phyloP scores from a whole-genome alignment of 179 eudicot genomes.

The Silene coronaria region DNA sequence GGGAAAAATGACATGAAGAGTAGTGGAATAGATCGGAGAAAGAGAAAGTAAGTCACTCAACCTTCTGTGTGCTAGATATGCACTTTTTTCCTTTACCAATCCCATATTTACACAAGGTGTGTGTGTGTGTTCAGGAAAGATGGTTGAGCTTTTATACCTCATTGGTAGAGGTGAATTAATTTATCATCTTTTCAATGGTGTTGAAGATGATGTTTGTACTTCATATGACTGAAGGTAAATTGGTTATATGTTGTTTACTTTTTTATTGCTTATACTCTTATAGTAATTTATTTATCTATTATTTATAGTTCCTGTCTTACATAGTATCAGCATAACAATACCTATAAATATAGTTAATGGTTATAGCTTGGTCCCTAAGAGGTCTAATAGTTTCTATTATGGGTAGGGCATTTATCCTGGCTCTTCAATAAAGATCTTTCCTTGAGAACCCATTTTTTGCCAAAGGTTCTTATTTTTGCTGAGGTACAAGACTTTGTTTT shows the following conservation, averaged over 20 bases:
- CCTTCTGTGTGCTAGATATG: not conserved
- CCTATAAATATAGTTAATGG: not conserved
- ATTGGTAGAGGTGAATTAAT: not conserved
- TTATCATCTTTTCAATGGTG: conserved; percentile 8
- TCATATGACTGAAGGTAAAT: conserved; percentile 15
- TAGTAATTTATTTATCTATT: not conserved
- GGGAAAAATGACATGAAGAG: conserved; percentile 66
- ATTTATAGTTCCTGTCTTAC: not conserved
- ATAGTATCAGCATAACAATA: not conserved
- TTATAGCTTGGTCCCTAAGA: not conserved
- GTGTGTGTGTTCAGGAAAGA: conserved; percentile 31
- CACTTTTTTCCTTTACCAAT: not conserved
- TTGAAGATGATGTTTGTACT: not conserved
- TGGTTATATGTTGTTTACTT: not conserved
- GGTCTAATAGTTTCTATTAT: not conserved
- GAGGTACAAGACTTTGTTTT: not conserved
- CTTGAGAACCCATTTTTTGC: not conserved
- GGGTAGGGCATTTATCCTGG: not conserved
- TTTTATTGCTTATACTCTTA: not conserved
- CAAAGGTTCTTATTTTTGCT: not conserved
- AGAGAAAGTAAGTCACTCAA: conserved; percentile 58
- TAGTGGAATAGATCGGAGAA: conserved; percentile 64
- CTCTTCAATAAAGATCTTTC: not conserved
- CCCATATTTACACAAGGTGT: conserved; percentile 5
- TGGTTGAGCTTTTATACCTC: conserved; percentile 8